Evolutionary conservation across 805 yeast genomes (phyloP).

Genomic region (Lipomyces orientalis): DNA sequence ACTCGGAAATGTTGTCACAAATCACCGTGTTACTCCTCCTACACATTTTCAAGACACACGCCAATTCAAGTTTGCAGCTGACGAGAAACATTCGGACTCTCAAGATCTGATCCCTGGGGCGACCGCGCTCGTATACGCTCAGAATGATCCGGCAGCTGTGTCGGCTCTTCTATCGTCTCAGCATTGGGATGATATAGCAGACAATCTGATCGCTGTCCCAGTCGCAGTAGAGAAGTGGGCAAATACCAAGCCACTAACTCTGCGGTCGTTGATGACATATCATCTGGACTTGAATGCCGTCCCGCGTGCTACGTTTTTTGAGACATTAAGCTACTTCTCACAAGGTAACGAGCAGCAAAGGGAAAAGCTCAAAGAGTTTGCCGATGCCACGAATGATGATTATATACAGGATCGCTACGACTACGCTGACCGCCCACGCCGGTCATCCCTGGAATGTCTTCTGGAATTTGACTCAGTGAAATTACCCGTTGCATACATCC

Average conservation of each 20-base stretch:
- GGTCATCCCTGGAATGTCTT: conserved; percentile 83
- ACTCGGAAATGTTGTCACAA: conserved; percentile 56
- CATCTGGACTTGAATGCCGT: conserved; percentile 83
- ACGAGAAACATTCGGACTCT: background rate
- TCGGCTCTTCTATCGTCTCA: conserved; percentile 68
- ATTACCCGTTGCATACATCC: conserved; percentile 75
- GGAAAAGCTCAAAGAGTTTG: conserved; percentile 77
- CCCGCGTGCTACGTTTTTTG: conserved; percentile 84
- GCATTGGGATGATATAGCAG: conserved; percentile 76
- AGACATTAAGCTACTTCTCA: conserved; percentile 74
- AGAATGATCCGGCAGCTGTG: conserved; percentile 69
- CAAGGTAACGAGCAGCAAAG: conserved; percentile 68
- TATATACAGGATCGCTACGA: conserved; percentile 77
- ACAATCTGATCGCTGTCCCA: conserved; percentile 54
- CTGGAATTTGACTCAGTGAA: conserved; percentile 77
- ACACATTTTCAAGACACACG: conserved; percentile 94
- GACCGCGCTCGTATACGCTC: conserved; percentile 75
- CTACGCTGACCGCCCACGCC: conserved; percentile 90
- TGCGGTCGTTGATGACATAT: conserved; percentile 72
- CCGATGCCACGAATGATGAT: conserved; percentile 62
- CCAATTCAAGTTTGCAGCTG: conserved; percentile 53
- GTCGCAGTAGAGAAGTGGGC: conserved; percentile 47
- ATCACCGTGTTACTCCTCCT: conserved; percentile 65
- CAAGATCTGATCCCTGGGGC: conserved; percentile 70
- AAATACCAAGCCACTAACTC: conserved; percentile 69